Conservation (phyloP, 148 eudicot genomes). For the Persicaria tinctoria region DNA sequence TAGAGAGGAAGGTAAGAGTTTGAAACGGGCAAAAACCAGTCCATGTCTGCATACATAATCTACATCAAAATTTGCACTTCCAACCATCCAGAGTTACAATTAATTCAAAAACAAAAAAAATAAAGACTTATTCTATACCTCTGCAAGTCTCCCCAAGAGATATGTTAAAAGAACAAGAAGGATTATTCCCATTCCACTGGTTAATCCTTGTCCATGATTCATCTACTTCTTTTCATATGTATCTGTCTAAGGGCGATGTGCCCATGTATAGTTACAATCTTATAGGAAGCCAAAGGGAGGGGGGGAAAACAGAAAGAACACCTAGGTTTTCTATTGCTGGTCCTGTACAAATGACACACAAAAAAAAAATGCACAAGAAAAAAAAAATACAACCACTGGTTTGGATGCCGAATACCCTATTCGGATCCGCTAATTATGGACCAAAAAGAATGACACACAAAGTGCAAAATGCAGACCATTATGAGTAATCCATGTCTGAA, state of each 20-base stretch:
- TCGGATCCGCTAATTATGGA: constrained; percentile 32
- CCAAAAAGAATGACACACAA: constrained; percentile 34
- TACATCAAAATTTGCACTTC: constrained; percentile 2
- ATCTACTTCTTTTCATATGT: constrained; percentile 22
- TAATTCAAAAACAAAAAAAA: background rate
- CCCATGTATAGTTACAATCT: constrained; percentile 72
- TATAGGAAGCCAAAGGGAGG: background rate
- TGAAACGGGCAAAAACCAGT: background rate
- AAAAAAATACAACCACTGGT: constrained; percentile 14
- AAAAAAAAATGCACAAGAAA: constrained; percentile 16
- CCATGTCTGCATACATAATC: constrained; percentile 1
- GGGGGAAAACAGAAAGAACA: background rate
- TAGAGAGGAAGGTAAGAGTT: background rate
- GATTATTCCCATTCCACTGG: constrained; percentile 34
- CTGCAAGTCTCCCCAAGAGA: constrained; percentile 14
- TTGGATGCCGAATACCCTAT: constrained; percentile 37
- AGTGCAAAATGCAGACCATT: constrained; percentile 34
- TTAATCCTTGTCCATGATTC: constrained; percentile 37
- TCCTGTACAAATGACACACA: constrained; percentile 49
- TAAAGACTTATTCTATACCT: constrained; percentile 12
- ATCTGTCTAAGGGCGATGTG: constrained; percentile 48
- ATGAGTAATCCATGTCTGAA: constrained; percentile 9
- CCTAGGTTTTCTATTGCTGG: constrained; percentile 19
- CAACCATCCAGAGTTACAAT: constrained; percentile 10
- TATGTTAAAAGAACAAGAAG: constrained; percentile 17